Base-by-base conservation (phyloP, 1,284 basidiomycete genomes). In the Xerocomus minutiporus region DNA sequence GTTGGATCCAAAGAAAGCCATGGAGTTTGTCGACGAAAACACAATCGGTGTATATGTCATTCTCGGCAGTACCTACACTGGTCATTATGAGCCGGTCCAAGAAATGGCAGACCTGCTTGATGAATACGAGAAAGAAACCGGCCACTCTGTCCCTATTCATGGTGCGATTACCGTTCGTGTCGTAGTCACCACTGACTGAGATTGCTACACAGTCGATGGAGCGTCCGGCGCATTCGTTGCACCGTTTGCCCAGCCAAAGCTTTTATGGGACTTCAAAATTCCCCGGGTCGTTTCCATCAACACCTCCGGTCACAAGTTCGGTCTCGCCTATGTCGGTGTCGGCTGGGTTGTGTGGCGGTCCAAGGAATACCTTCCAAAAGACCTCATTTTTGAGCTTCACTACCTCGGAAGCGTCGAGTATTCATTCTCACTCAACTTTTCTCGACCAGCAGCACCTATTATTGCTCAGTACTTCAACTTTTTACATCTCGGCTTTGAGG, bases 401-500 rank as follows among this genome's bases (percentile, higher is more conserved):
- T 93, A 91, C 68, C 75, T 84, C 28, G 81, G 80, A 40, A 80
- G 77, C 11, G 72, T 80, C 32, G 80, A 81, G 59, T 82, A 82
- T 57, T 80, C 86, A 0, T 97, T 95, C 77, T 95, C 93, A 25
- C 80, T 97, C 65, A 97, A 98, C 76, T 98, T 98, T 70, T 93
- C 90, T 41, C 84, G 94, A 8, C 93, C 92, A 0, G 91, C 91
- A 25, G 83, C 91, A 39, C 91, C 94, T 9, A 89, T 98, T 65
- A 86, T 97, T 47, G 90, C 84, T 1, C 93, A 96, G 70, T 93
- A 95, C 74, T 97, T 92, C 79, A 96, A 92, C 70, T 82, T 93
- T 67, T 66, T 94, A 41, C 87, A 92, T 64, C 82, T 93, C 26
- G 93, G 92, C 25, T 90, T 85, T 58, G 80, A 88, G 61, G 93